These are phyloP conservation scores for Durotheca rogersii DNA, from an alignment of 495 filamentous ascomycete species.

Conservation along the genomic window DNA sequence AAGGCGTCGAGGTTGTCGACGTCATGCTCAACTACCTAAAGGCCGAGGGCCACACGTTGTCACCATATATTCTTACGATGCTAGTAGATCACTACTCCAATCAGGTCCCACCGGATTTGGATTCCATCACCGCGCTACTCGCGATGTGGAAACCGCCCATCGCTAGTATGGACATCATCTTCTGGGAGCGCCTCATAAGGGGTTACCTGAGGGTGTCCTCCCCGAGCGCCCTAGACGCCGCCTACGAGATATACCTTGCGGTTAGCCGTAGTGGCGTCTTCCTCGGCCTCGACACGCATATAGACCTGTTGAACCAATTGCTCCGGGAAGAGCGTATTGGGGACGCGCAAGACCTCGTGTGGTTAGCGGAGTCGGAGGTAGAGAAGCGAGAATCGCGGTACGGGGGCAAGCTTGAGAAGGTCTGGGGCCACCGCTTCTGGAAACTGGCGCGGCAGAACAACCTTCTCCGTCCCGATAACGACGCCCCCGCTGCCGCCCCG, in stretches of 20 bases:
- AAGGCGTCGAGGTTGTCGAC: conserved; percentile 52
- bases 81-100: conserved; percentile 67
- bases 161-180: conserved; percentile 53
- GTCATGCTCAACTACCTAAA: conserved; percentile 62
- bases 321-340: conserved; percentile 40
- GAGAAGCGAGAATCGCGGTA: conserved; percentile 24
- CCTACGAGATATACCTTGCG: conserved; percentile 52
- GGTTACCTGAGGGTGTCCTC: conserved; percentile 57
- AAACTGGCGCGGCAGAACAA: conserved; percentile 37
- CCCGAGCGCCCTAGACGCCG: conserved; percentile 51
- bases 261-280: conserved; percentile 42
- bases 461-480: too few species aligned
- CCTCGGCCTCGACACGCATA: conserved; percentile 48
- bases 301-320: conserved; percentile 49
- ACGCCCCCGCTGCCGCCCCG: too few species aligned
- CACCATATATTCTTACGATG: conserved; percentile 66
- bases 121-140: conserved; percentile 57
- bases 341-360: conserved; percentile 36
- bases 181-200: conserved; percentile 68
- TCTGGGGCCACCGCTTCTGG: conserved; percentile 50
- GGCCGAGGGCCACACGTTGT: conserved; percentile 49
- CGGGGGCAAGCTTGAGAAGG: conserved; percentile 20
- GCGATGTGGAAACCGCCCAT: conserved; percentile 42
- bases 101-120: conserved; percentile 55
- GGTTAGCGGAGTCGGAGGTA: conserved; percentile 41